phyloP scores from a whole-genome alignment of 1,284 basidiomycete genomes.

The Moesziomyces aphidis region DNA sequence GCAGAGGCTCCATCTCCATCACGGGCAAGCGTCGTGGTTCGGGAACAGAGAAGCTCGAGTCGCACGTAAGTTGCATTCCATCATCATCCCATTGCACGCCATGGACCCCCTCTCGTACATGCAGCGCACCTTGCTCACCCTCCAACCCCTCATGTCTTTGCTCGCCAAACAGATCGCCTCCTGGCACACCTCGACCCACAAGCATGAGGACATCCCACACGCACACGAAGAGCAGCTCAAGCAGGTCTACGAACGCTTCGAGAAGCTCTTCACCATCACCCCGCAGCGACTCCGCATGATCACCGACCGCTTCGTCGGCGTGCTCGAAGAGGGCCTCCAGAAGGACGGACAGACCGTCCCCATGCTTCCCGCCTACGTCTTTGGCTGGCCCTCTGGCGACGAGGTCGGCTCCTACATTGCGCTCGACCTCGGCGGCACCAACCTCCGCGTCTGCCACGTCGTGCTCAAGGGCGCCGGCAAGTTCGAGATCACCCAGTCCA shows the following conservation, averaged over 20 bases:
- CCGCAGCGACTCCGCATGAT: conserved; percentile 72
- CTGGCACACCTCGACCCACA: conserved; percentile 62
- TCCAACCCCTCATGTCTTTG: conserved; percentile 8
- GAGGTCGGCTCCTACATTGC: conserved; percentile 93
- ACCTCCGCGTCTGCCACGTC: conserved; percentile 96
- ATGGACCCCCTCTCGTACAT: conserved; percentile 21
- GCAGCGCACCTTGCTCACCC: conserved; percentile 25
- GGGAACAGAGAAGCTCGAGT: conserved; percentile 58
- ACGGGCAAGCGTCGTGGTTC: conserved; percentile 52
- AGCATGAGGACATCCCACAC: conserved; percentile 50
- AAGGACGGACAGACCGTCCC: conserved; percentile 88
- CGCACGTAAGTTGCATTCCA: conserved; percentile 45
- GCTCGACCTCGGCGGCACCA: conserved; percentile 92
- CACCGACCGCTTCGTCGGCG: conserved; percentile 92
- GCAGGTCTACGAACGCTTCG: conserved; percentile 47
- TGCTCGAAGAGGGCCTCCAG: conserved; percentile 85
- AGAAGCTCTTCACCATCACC: conserved; percentile 61
- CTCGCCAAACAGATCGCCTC: conserved; percentile 52
- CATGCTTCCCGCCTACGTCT: conserved; percentile 96
- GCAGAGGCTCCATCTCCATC: conserved; percentile 47
- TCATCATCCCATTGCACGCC: neutral
- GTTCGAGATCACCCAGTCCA: conserved; percentile 97
- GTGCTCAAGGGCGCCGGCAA: conserved; percentile 89
- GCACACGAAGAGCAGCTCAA: conserved; percentile 59
- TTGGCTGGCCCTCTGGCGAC: conserved; percentile 92